These are phyloP conservation scores for Leccinum arenicola DNA, from an alignment of 768 basidiomycete species.

Conservation along the genomic window DNA sequence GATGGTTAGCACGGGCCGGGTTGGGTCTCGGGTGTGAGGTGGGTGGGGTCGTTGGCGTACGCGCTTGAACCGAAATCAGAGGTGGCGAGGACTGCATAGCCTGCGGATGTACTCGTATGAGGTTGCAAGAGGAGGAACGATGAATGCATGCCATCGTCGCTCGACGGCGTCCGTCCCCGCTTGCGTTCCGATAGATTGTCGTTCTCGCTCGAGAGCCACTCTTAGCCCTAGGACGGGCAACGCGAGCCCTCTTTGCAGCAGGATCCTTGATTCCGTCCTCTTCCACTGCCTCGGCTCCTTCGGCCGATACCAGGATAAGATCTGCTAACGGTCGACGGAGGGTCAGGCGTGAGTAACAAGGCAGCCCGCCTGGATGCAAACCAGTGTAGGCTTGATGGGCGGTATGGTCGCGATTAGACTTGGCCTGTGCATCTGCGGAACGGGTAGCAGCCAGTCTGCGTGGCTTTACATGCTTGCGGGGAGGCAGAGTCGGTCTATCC, in stretches of 20 bases:
- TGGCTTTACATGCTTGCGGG: constrained; percentile 29
- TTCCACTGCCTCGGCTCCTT: constrained; percentile 12
- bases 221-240: constrained; percentile 23
- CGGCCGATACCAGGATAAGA: constrained; percentile 8
- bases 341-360: constrained; percentile 21
- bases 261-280: constrained; percentile 13
- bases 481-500: constrained; percentile 20
- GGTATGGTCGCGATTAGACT: not conserved
- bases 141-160: constrained; percentile 21
- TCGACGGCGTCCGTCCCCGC: not conserved
- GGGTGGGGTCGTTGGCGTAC: constrained; percentile 80
- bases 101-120: constrained; percentile 35
- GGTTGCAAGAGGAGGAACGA: not conserved
- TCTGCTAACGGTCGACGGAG: constrained; percentile 3
- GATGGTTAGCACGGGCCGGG: constrained; percentile 18
- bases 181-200: not conserved
- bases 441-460: constrained; percentile 21
- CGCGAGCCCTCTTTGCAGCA: constrained; percentile 19
- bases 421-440: constrained; percentile 5
- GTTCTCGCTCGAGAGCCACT: constrained; percentile 18
- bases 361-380: constrained; percentile 2
- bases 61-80: constrained; percentile 82
- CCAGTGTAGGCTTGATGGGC: constrained; percentile 3
- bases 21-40: constrained; percentile 20
- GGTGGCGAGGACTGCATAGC: constrained; percentile 73